These are phyloP conservation scores for Ulvella scutata DNA, from an alignment of 139 green algal genomes.

Conservation along the genomic window DNA sequence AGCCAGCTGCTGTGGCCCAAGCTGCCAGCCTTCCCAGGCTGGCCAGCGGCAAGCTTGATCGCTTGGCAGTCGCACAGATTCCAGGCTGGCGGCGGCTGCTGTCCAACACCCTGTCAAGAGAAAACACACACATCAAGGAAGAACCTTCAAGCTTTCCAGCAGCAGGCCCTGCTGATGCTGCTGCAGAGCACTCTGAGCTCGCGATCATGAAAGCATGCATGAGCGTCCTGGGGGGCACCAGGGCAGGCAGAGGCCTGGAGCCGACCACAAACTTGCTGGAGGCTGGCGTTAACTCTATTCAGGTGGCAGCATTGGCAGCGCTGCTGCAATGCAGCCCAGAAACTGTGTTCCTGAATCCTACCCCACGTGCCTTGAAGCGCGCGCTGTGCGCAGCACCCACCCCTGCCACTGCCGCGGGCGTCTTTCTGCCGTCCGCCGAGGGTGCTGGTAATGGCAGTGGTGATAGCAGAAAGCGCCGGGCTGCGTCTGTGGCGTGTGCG, in stretches of 20 bases:
- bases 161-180: background rate
- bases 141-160: background rate
- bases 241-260: background rate
- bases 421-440: no score
- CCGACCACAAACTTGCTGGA: background rate
- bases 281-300: background rate
- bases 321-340: background rate
- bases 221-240: background rate
- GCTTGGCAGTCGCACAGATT: background rate
- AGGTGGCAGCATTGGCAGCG: background rate
- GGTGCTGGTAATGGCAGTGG: no score
- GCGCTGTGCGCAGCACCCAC: background rate
- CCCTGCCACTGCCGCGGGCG: background rate
- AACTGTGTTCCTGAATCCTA: background rate
- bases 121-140: background rate
- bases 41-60: background rate
- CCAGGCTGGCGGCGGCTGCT: background rate
- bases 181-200: background rate
- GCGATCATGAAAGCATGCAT: background rate
- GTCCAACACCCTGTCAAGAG: background rate
- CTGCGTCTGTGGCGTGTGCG: no score
- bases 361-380: background rate
- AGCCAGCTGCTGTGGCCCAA: background rate
- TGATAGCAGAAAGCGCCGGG: no score
- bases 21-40: background rate